phyloP scores from a whole-genome alignment of 352 stramenopile species.

The Phytopythium cucurbitacearum region DNA sequence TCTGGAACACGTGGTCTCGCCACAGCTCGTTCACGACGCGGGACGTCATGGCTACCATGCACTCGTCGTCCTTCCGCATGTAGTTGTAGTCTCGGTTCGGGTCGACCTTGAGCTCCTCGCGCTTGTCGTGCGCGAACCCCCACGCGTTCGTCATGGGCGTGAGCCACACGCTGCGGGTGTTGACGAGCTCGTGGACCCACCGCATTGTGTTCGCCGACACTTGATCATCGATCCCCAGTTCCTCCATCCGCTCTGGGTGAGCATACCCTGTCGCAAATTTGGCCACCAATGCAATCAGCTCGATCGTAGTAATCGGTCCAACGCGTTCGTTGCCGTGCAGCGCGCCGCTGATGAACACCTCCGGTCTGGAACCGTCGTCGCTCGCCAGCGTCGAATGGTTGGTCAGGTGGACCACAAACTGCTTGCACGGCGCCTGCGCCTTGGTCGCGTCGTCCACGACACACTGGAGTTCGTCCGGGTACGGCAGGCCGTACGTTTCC shows the following conservation, averaged over 20 bases:
- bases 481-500: constrained; percentile 77
- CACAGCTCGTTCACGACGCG: constrained; percentile 97
- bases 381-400: constrained; percentile 80
- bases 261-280: constrained; percentile 47
- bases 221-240: constrained; percentile 10
- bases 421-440: constrained; percentile 50
- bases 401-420: constrained; percentile 86
- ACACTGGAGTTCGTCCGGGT: constrained; percentile 61
- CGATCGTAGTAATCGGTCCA: constrained; percentile 87
- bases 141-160: constrained; percentile 94
- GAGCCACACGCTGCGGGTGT: constrained; percentile 77
- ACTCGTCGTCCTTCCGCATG: constrained; percentile 77
- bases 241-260: constrained; percentile 2
- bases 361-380: constrained; percentile 63
- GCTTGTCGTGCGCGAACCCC: constrained; percentile 84
- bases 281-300: constrained; percentile 86
- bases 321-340: constrained; percentile 97
- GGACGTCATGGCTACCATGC: constrained; percentile 95
- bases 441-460: constrained; percentile 38
- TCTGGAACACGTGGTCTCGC: constrained; percentile 95
- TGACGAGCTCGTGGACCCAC: constrained; percentile 80
- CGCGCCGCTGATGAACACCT: constrained; percentile 95
- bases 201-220: constrained; percentile 45
- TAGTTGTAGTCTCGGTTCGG: constrained; percentile 99
- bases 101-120: constrained; percentile 89